These are phyloP conservation scores for Malassezia psittaci DNA, from an alignment of 1,284 basidiomycete genomes.

Conservation along the genomic window DNA sequence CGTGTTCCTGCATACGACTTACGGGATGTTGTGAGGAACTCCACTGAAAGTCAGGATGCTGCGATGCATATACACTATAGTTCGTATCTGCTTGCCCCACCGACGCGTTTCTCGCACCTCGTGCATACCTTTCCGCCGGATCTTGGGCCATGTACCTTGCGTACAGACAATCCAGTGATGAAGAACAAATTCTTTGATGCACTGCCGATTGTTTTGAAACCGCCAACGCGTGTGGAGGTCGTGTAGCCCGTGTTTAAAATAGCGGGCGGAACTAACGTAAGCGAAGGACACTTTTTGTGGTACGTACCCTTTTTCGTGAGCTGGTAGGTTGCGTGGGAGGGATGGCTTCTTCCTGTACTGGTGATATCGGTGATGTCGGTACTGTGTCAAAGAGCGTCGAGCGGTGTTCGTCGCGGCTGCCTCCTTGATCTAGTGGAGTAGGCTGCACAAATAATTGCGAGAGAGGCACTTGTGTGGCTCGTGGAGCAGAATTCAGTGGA, in stretches of 20 bases:
- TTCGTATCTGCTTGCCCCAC: background rate
- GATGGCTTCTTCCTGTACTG: background rate
- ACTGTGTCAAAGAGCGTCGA: background rate
- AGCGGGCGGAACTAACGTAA: slow-evolving; percentile 3
- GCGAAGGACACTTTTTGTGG: background rate
- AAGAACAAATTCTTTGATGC: background rate
- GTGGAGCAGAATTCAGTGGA: background rate
- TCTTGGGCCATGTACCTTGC: background rate
- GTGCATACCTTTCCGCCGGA: background rate
- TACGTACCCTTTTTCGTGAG: slow-evolving; percentile 3
- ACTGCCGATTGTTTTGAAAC: background rate
- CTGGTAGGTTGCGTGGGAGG: background rate
- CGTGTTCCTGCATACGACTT: too few species aligned
- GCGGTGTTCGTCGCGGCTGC: slow-evolving; percentile 6
- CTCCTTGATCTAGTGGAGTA: slow-evolving; percentile 5
- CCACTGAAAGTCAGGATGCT: background rate
- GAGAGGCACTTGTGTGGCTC: background rate
- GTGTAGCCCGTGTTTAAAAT: background rate
- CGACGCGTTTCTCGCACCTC: background rate
- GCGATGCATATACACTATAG: background rate
- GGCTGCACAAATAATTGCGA: slow-evolving; percentile 4
- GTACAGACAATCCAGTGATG: background rate
- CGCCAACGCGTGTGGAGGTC: background rate
- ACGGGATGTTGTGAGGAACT: background rate
- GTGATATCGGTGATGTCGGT: background rate